Evolutionary conservation across 2,329 filamentous ascomycete genomes (phyloP).

Genomic region (Cordyceps javanica): DNA sequence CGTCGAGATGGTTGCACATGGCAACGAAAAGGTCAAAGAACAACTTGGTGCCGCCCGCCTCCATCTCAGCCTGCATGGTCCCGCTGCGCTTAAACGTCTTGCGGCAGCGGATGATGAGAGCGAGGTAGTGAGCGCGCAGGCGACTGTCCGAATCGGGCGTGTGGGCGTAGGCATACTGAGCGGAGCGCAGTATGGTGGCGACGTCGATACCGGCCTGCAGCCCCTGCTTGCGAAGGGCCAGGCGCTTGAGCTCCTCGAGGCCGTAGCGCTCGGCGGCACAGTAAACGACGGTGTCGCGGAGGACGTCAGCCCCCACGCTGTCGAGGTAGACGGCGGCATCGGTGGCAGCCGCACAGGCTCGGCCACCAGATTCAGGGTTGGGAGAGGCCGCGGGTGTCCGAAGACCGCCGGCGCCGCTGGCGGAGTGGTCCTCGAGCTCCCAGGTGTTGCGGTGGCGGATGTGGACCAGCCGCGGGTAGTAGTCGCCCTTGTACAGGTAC

Average conservation of each 20-base stretch:
- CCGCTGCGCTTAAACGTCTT: slow-evolving; percentile 97
- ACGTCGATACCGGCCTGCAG: slow-evolving; percentile 89
- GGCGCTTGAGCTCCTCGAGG: slow-evolving; percentile 84
- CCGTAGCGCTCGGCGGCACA: slow-evolving; percentile 87
- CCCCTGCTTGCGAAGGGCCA: slow-evolving; percentile 90
- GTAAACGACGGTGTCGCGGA: slow-evolving; percentile 92
- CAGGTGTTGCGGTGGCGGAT: slow-evolving; percentile 82
- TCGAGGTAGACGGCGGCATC: slow-evolving; percentile 62
- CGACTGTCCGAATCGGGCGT: slow-evolving; percentile 89
- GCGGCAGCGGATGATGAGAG: slow-evolving; percentile 93
- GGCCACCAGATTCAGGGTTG: slow-evolving; percentile 37
- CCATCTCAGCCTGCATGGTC: slow-evolving; percentile 99
- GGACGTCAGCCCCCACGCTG: slow-evolving; percentile 67
- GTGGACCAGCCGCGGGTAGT: slow-evolving; percentile 82
- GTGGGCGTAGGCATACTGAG: slow-evolving; percentile 92
- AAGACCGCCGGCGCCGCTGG: slow-evolving; percentile 33
- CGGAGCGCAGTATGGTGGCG: slow-evolving; percentile 82
- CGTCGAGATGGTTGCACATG: slow-evolving; percentile 97
- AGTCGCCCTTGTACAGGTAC: slow-evolving; percentile 96
- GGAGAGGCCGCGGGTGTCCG: slow-evolving; percentile 43
- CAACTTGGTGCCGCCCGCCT: slow-evolving; percentile 80
- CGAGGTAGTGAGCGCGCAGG: slow-evolving; percentile 93
- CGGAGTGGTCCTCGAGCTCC: slow-evolving; percentile 68
- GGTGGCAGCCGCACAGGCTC: slow-evolving; percentile 27
- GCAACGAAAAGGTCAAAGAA: slow-evolving; percentile 98